Base-by-base conservation (phyloP, 192 early-diverging fungal species). In the Rhizophagus clarus region DNA sequence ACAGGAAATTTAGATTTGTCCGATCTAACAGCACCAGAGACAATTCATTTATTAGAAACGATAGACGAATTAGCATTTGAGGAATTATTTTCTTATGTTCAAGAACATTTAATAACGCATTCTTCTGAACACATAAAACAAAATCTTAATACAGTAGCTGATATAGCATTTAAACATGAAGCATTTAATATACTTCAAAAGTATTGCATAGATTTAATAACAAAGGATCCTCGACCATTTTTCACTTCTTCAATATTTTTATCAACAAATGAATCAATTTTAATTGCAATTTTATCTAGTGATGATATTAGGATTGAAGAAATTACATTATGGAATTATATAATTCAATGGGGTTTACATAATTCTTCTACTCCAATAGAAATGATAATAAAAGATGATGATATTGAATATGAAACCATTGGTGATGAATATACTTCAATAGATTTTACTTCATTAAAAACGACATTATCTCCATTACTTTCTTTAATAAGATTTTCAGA, bases 261-360 rank as follows among this genome's bases (percentile, higher is more conserved):
- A 26, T 66, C 61, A 26, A 66, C 37, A 4, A 24, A 77, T 64
- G 34, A 66, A 47, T 32, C 61, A 5, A 51, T 66, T 22, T 34
- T 77, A 31, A 28, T 40, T 14, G 29, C 61, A 45, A 42, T 77
- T 28, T 40, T 77, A 26, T 37, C 47, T 42, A 24, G 32, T 29
- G 76, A 77, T 37, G 76, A 77, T 42, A 24, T 77, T 17, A 45
- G 26, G n/a, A n/a, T 77, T 14, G 40, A 77, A 28, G 76, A 77
- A 47, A 20, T 61, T 24, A 20, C 20, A 42, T 45, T 77, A 29
- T 77, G 76, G 76, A 32, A 77, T 22, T 14, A 66, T 31, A 26
- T 77, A 26, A 37, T 77, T 31, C 31, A 32, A 64, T 77, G 76
- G 76, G 76, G 61, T 9, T 34, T 64, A 15, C n/a, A 15, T 22